Percentiles rank a stretch among this genome's conserved stretches.
These are phyloP conservation scores for Suhomyces coccinellae DNA, from an alignment of 1,139 yeast species.

Conservation along the genomic window DNA sequence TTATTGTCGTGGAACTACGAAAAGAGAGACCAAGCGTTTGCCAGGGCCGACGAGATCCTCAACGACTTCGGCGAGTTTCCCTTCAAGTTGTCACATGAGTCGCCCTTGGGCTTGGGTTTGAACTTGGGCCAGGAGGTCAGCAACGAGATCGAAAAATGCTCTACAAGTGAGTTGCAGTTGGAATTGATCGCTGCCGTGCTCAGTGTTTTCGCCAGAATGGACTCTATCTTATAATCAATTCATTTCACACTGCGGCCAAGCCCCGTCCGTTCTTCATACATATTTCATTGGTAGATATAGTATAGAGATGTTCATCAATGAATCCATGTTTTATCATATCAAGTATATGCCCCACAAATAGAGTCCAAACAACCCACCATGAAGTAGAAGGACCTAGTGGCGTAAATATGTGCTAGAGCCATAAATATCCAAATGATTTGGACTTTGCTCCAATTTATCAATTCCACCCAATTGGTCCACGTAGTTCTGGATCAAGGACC, in stretches of 20 bases:
- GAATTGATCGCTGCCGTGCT: constrained; percentile 92
- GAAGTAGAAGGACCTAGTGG: no score
- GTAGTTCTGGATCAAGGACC: constrained; percentile 44
- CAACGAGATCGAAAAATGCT: constrained; percentile 64
- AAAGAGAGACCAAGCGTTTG: constrained; percentile 88
- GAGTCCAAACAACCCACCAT: no score
- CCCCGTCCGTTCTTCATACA: not conserved
- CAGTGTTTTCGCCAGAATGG: constrained; percentile 62
- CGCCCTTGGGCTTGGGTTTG: constrained; percentile 71
- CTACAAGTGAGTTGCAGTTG: constrained; percentile 61
- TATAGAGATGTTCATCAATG: constrained; percentile 7
- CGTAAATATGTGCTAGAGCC: constrained; percentile 19
- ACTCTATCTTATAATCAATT: constrained; percentile 39
- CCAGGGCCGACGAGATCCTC: constrained; percentile 87
- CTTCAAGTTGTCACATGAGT: constrained; percentile 55
- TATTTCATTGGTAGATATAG: constrained; percentile 5
- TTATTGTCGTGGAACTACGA: constrained; percentile 78
- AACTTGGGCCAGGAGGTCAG: constrained; percentile 71
- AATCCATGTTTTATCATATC: constrained; percentile 3
- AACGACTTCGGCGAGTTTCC: constrained; percentile 85
- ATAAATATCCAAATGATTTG: constrained; percentile 21
- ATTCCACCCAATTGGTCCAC: constrained; percentile 44
- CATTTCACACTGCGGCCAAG: not conserved
- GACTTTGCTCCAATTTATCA: constrained; percentile 9
- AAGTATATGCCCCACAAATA: not conserved